Conservation (phyloP, 2,329 filamentous ascomycete genomes). For the Sclerotiophoma versabilis region DNA sequence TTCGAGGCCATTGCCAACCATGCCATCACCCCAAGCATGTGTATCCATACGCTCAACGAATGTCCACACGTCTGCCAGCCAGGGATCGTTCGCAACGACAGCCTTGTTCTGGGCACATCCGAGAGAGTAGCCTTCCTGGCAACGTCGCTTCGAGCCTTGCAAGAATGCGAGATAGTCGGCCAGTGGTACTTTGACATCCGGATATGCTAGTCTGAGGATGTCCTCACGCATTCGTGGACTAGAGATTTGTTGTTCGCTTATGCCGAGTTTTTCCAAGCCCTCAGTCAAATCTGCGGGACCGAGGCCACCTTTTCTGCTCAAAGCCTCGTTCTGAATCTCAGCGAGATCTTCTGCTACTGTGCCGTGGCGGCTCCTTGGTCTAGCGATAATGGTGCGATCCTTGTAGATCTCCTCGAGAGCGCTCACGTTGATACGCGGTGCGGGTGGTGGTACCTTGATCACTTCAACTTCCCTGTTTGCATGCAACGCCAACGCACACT, state of each 20-base stretch:
- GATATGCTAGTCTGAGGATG: slow-evolving; percentile 46
- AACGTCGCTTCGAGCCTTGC: slow-evolving; percentile 59
- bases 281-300: slow-evolving; percentile 36
- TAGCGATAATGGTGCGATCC: slow-evolving; percentile 40
- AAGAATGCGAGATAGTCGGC: slow-evolving; percentile 45
- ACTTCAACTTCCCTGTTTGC: slow-evolving; percentile 60
- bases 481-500: slow-evolving; percentile 61
- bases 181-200: slow-evolving; percentile 41
- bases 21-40: slow-evolving; percentile 70
- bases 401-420: slow-evolving; percentile 54
- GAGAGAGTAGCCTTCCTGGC: slow-evolving; percentile 63
- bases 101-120: slow-evolving; percentile 69
- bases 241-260: slow-evolving; percentile 29
- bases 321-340: slow-evolving; percentile 39
- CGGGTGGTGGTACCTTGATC: slow-evolving; percentile 55
- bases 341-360: slow-evolving; percentile 46
- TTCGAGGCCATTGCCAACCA: slow-evolving; percentile 73
- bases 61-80: slow-evolving; percentile 80
- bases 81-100: slow-evolving; percentile 74
- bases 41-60: slow-evolving; percentile 73
- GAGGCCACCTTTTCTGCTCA: slow-evolving; percentile 39
- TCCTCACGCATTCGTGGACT: slow-evolving; percentile 48
- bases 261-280: slow-evolving; percentile 38
- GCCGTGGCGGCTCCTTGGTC: slow-evolving; percentile 38
- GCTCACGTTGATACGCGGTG: slow-evolving; percentile 52